Evolutionary conservation across 2,329 filamentous ascomycete species (phyloP), one percentile per base, ranked within the genome.

Genomic region (Nemania abortiva): DNA sequence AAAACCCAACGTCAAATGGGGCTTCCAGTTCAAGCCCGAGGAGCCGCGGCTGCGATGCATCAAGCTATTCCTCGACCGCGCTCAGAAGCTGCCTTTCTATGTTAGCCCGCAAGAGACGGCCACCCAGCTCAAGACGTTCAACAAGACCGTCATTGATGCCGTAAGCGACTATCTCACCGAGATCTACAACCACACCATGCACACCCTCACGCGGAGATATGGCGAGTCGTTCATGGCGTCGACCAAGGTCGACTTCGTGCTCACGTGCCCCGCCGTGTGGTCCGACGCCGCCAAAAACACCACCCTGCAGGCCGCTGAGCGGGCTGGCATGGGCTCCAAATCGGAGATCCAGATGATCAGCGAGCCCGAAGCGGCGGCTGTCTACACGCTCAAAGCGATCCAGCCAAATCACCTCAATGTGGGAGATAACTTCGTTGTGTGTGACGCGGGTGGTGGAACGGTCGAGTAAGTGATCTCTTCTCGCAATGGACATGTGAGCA

Each of bases 251-350:
- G 90, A 95, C 70, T 95, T 93, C 74, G 91, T 95, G 57, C 84
- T 96, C 64, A 95, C 92, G 0, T 93, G 92, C 60, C 93, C 93
- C 7, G 93, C 93, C 7, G 92, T 95, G 7, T 96, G 93, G 93
- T 93, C 90, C 27, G 93, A 96, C 78, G 88, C 91, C 0, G 93
- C 92, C n/a, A 95, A 95, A 82, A 92, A 94, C 78, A 92, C 92
- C 6, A 95, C 92, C 1, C 81, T 94, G 57, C 88, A 92, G 77
- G 93, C 92, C 6, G 92, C 92, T 11, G 91, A 94, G 81, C 84
- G 89, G 66, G 93, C 92, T 0, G 93, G 92, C 3, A 93, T 95
- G 90, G 92, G 92, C 4, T 86, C 83, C 1, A 86, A 87, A 65
- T 87, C 88, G 49, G 88, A 91, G 65, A 88, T 95, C 70, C 90